Conservation (phyloP, 345 rosid species). For the Citrus inodora region DNA sequence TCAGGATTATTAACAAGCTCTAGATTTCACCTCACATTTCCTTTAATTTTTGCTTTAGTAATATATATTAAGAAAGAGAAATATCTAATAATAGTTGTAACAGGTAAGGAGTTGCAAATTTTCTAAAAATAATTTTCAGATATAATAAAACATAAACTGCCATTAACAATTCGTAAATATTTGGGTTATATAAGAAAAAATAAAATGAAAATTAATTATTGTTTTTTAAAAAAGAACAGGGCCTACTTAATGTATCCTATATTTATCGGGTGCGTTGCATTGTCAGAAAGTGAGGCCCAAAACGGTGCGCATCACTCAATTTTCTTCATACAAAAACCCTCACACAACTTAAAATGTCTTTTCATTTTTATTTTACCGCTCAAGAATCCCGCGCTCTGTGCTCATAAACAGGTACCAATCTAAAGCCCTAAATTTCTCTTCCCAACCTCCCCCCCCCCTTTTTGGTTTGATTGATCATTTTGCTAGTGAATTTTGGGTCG, state of each 20-base stretch:
- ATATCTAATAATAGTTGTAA: too few species aligned
- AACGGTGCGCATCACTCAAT: not conserved
- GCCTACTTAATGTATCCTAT: too few species aligned
- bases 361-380: slow-evolving; percentile 8
- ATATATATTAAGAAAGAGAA: not conserved
- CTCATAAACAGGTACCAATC: not conserved
- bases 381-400: slow-evolving; percentile 2
- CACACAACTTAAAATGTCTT: not conserved
- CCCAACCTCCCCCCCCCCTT: too few species aligned
- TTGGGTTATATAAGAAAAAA: not conserved
- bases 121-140: too few species aligned
- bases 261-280: not conserved
- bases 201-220: not conserved
- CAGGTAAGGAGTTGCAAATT: not conserved
- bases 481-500: not conserved
- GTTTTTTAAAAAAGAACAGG: not conserved
- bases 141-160: not conserved
- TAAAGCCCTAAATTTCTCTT: not conserved
- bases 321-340: too few species aligned
- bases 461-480: not conserved
- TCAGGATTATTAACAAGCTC: not conserved
- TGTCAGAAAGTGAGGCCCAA: not conserved
- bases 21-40: not conserved
- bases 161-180: too few species aligned
- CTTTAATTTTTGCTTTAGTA: not conserved